Evolutionary conservation across 2,329 filamentous ascomycete genomes (phyloP).

Genomic region (Trichoderma sp.): DNA sequence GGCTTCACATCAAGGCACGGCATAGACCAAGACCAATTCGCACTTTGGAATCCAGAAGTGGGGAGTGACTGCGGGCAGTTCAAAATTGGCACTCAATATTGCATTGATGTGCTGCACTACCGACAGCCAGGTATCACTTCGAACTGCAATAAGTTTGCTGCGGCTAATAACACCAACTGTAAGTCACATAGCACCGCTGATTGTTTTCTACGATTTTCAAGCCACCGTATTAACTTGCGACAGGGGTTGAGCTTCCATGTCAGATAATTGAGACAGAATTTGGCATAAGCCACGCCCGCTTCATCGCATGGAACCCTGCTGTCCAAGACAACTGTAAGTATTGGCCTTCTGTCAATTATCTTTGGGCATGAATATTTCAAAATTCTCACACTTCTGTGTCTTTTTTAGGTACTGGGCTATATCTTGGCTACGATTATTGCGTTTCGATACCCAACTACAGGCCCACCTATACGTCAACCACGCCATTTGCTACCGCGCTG

Average conservation of each 20-base stretch:
- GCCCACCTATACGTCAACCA: background rate
- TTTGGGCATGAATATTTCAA: too few species aligned
- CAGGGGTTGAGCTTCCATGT: background rate
- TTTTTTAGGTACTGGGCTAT: background rate
- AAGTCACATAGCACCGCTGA: background rate
- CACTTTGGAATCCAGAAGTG: background rate
- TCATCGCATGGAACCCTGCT: background rate
- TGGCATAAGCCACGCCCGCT: background rate
- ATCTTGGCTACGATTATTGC: background rate
- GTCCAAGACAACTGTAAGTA: background rate
- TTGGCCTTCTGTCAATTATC: too few species aligned
- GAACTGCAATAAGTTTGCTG: background rate
- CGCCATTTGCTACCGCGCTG: background rate
- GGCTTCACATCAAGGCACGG: background rate
- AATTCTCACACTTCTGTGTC: too few species aligned
- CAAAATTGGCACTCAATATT: background rate
- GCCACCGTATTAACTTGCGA: background rate
- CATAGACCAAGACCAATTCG: background rate
- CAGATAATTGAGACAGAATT: background rate
- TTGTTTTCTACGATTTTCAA: accelerated
- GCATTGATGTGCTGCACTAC: background rate
- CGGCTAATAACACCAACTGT: background rate
- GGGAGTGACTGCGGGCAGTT: background rate
- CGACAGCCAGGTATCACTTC: background rate
- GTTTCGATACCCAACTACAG: background rate